Evolutionary conservation across 2,329 filamentous ascomycete species (phyloP), one percentile per base, ranked within the genome.

Genomic region (Ophiosphaerella narmari): DNA sequence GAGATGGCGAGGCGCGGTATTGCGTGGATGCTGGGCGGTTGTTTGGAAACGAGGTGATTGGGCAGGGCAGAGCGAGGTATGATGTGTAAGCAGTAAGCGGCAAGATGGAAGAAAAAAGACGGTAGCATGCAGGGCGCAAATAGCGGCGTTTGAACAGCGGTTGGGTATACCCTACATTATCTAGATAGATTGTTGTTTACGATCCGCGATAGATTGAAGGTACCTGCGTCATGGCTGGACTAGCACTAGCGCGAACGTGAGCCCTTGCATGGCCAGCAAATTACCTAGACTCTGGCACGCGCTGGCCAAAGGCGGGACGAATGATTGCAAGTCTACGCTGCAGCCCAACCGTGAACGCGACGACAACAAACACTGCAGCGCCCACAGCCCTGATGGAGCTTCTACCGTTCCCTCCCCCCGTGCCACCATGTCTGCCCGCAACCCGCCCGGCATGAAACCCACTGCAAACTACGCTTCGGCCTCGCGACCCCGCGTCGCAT

Each of bases 1-100:
- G 88, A 74, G 60, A 84, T 82, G 88, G 86, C 5, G 82, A 85
- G 60, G 83, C 80, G 38, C 86, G 89, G 39, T 97, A 96, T 75
- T 97, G 93, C 73, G 86, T 94, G 52, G 93, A 97, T 74, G 93
- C 93, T 3, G 91, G 90, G 6, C 87, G 90, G 74, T 75, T 97
- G 41, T 96, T 97, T 78, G 90, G 91, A 16, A 89, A 69, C 34
- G 69, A 72, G 48, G 52, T 67, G 12, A 52, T 50, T 35, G 62
- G 59, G 2, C 45, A 46, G 14, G 59, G 60, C 4, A 57, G 66
- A 46, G 63, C 48, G 4, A 51, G 66, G 24, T 70, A 60, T 35
- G 67, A 70, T 23, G 67, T 65, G 2, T 70, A 41, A 59, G 11
- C 7, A 29, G 26, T 4, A 29, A 21, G 18, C 4, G 4, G 18